These are phyloP conservation scores for Botrytis tulipae DNA, from an alignment of 2,329 filamentous ascomycete genomes.

Conservation along the genomic window DNA sequence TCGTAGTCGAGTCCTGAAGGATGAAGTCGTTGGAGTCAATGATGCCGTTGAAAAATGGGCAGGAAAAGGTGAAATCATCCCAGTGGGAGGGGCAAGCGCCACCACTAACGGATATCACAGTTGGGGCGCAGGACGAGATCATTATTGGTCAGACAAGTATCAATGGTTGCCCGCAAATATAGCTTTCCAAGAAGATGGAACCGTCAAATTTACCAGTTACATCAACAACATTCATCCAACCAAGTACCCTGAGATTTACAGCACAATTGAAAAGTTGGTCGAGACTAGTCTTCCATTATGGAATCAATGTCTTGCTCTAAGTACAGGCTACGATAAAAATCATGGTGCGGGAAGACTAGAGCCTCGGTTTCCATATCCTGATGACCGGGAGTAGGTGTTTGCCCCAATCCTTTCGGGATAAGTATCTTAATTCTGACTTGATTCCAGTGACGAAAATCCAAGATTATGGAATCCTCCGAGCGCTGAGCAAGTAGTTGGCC, in stretches of 20 bases:
- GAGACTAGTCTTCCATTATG: slow-evolving; percentile 39
- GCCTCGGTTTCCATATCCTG: background rate
- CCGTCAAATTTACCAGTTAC: slow-evolving; percentile 41
- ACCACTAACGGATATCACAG: too few species aligned
- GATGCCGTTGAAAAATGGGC: slow-evolving; percentile 32
- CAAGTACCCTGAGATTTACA: slow-evolving; percentile 40
- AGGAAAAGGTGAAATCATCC: slow-evolving; percentile 33
- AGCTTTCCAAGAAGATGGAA: slow-evolving; percentile 4
- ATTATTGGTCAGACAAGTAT: background rate
- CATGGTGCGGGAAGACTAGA: background rate
- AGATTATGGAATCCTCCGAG: slow-evolving; percentile 3
- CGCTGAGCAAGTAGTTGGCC: slow-evolving; percentile 22
- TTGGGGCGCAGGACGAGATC: too few species aligned
- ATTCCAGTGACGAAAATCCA: slow-evolving; percentile 10
- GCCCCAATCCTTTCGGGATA: slow-evolving; percentile 20
- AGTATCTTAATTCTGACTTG: slow-evolving; percentile 22
- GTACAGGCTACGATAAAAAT: background rate
- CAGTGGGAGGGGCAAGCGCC: background rate
- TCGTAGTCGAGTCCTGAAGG: slow-evolving; percentile 43
- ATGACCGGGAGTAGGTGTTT: background rate
- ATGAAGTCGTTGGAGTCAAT: slow-evolving; percentile 29
- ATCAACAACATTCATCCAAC: slow-evolving; percentile 48
- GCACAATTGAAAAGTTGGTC: slow-evolving; percentile 41
- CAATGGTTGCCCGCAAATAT: slow-evolving; percentile 14
- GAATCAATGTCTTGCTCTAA: slow-evolving; percentile 34